Evolutionary conservation across 129 eudicot genomes (phyloP), one percentile per base, ranked within the genome.

Genomic region (Deinandra increscens): DNA sequence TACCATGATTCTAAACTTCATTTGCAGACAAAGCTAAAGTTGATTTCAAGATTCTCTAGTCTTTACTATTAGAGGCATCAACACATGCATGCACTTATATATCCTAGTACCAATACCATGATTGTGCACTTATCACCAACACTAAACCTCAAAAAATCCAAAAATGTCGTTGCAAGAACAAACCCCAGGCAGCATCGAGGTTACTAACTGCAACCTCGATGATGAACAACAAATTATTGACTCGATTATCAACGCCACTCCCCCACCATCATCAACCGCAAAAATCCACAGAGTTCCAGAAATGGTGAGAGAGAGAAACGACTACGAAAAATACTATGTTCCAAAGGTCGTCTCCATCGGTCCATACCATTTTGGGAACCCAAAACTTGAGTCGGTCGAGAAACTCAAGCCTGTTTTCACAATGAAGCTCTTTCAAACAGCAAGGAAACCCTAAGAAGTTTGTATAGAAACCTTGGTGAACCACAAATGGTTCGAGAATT

Each of bases 291-390:
- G 13, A 69, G 75, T 69, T 37, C 81, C 75, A 14, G 4, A 5
- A n/a, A 55, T 46, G 69, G 56, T 45, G 14, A 20, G 31, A 15
- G 49, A 68, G 4, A 26, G 20, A 8, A 33, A 64, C 20, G 75
- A 74, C 18, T 42, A 72, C 41, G 45, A 63, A 1, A 68, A 61
- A 23, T 61, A 78, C 79, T 82, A 73, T 12, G 74, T 54, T 22
- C 86, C 86, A 5, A 44, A 64, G 26, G 70, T 73, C 3, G 82
- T 82, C 23, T 82, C 86, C 20, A 64, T 78, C 7, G 86, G 86
- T 19, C 86, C 80, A 46, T 61, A 60, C 74, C 80, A 81, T 72
- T 59, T 31, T 43, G 53, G 53, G 5, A 45, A 68, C 14, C 1
- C 29, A 8, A 69, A 73, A 23, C 79, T 81, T 23, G 17, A 54